Conservation (phyloP, 371 early-diverging fungal species). For the Mucor piriformis region DNA sequence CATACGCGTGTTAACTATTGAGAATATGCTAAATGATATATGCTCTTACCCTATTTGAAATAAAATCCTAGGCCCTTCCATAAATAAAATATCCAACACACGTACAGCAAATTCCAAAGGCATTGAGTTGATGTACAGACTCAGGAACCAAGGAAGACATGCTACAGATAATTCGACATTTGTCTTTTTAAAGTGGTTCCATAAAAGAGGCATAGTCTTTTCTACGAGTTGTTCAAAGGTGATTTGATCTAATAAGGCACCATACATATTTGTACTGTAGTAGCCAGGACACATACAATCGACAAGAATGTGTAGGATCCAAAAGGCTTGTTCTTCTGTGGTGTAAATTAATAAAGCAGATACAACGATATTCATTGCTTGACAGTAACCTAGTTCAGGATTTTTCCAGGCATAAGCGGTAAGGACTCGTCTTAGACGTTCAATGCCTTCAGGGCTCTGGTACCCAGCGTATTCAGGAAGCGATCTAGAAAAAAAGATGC, state of each 20-base stretch:
- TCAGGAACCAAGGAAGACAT: slow-evolving; percentile 95
- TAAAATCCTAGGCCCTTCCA: slow-evolving; percentile 92
- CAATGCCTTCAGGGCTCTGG: slow-evolving; percentile 90
- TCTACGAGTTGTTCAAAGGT: slow-evolving; percentile 89
- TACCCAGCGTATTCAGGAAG: slow-evolving; percentile 95
- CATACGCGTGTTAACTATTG: background rate
- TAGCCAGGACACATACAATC: slow-evolving; percentile 93
- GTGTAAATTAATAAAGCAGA: slow-evolving; percentile 91
- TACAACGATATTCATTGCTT: slow-evolving; percentile 98
- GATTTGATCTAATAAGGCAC: slow-evolving; percentile 92
- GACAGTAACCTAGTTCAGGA: slow-evolving; percentile 96
- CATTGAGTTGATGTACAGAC: slow-evolving; percentile 93
- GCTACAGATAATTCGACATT: slow-evolving; percentile 95
- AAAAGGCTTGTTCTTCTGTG: slow-evolving; percentile 97
- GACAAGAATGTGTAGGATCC: slow-evolving; percentile 87
- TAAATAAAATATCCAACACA: slow-evolving; percentile 92
- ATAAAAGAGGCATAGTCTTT: slow-evolving; percentile 77
- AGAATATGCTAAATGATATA: background rate
- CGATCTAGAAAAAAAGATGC: slow-evolving; percentile 41
- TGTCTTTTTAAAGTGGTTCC: slow-evolving; percentile 76
- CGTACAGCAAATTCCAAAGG: slow-evolving; percentile 87
- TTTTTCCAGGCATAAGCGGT: slow-evolving; percentile 85
- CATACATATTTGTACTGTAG: slow-evolving; percentile 97
- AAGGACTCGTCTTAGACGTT: slow-evolving; percentile 87
- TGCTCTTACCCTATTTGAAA: slow-evolving; percentile 82